phyloP scores from a whole-genome alignment of 331 rosid species.

The Spiraea crenata region DNA sequence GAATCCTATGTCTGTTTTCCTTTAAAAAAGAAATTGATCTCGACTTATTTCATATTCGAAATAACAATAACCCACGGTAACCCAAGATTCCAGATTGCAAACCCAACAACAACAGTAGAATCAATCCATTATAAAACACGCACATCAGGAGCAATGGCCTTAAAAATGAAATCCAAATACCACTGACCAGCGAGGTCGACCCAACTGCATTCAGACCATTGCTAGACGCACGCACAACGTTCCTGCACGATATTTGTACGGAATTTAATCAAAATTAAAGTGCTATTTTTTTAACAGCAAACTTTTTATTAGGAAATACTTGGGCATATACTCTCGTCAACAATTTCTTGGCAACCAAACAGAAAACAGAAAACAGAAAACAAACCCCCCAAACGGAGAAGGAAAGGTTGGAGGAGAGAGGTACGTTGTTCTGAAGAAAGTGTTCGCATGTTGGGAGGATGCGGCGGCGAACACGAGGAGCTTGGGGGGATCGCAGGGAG shows the following conservation, averaged over 20 bases:
- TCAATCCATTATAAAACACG: background rate
- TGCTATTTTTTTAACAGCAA: background rate
- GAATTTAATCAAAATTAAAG: constrained; percentile 16
- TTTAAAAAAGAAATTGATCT: background rate
- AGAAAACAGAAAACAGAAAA: background rate
- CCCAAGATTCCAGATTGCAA: background rate
- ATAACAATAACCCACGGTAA: background rate
- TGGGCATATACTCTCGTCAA: background rate
- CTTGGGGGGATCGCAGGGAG: constrained; percentile 18
- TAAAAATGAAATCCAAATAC: background rate
- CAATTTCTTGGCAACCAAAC: constrained; percentile 12
- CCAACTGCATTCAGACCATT: constrained; percentile 65
- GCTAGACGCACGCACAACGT: constrained; percentile 47
- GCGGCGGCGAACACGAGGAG: background rate
- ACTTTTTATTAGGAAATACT: background rate
- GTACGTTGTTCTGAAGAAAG: constrained; percentile 30
- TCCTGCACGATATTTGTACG: constrained; percentile 54
- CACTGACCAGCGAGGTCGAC: constrained; percentile 67
- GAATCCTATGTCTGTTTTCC: constrained; percentile 2
- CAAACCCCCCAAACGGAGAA: background rate
- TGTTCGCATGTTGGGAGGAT: constrained; percentile 1
- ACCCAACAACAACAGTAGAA: background rate
- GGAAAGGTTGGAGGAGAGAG: background rate
- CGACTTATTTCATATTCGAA: background rate
- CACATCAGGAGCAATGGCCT: background rate